phyloP scores from a whole-genome alignment of 768 basidiomycete species.

The Mycena indigotica region DNA sequence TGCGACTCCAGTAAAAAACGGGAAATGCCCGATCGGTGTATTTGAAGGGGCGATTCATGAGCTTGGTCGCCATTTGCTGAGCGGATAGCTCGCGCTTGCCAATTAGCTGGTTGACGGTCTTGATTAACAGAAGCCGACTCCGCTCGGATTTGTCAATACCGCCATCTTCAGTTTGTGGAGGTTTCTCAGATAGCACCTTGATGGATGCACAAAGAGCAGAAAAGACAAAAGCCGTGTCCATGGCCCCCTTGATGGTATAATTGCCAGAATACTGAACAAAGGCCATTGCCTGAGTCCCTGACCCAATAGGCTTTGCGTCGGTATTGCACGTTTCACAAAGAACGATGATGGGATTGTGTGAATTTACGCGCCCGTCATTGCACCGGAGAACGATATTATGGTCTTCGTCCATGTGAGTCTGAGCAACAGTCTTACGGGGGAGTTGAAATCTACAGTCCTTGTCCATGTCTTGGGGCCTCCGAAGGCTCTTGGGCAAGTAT shows the following conservation, averaged over 20 bases:
- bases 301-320: neutral
- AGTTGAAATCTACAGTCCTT: conserved; percentile 14
- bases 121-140: conserved; percentile 4
- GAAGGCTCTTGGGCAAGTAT: neutral
- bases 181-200: neutral
- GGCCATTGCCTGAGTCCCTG: conserved; percentile 3
- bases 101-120: conserved; percentile 8
- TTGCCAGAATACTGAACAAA: conserved; percentile 1
- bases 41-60: neutral
- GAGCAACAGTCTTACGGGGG: neutral
- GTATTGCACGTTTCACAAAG: conserved; percentile 6
- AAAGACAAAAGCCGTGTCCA: conserved; percentile 7
- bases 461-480: conserved; percentile 8
- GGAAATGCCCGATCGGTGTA: conserved; percentile 2
- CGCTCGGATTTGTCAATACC: neutral
- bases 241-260: neutral
- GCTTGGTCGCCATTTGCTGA: conserved; percentile 5
- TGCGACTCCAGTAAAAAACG: conserved; percentile 5
- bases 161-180: neutral
- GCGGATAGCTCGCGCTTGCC: conserved; percentile 5
- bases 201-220: conserved; percentile 7
- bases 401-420: conserved; percentile 16
- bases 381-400: no score
- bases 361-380: conserved; percentile 3
- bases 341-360: neutral